These are phyloP conservation scores for Microcyclosporella mali DNA, from an alignment of 2,329 filamentous ascomycete species.

Conservation along the genomic window DNA sequence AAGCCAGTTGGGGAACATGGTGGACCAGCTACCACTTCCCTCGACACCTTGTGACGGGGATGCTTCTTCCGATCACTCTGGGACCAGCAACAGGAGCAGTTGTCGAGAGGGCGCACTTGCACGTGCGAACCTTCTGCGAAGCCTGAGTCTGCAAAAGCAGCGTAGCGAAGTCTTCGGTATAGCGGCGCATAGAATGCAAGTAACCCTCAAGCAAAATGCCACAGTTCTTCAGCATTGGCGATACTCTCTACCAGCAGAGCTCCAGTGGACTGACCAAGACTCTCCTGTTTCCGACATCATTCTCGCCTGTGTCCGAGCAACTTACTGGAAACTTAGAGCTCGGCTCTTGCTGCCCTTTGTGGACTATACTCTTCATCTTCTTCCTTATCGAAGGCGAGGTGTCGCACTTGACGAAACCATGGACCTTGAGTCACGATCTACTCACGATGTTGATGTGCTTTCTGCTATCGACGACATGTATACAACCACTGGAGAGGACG, in stretches of 20 bases:
- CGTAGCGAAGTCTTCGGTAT: neutral
- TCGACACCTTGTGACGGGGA: neutral
- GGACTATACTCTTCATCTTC: conserved; percentile 49
- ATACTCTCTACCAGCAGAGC: conserved; percentile 37
- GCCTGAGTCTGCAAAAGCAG: too few species aligned
- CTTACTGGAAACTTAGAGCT: conserved; percentile 83
- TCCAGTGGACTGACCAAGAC: conserved; percentile 62
- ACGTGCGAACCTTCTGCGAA: too few species aligned
- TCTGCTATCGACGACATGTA: conserved; percentile 13
- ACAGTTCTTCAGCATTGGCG: conserved; percentile 45
- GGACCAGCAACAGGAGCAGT: neutral
- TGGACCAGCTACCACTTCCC: conserved; percentile 53
- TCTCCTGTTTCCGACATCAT: conserved; percentile 67
- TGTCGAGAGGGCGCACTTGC: neutral
- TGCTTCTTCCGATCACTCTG: neutral
- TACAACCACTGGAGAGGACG: conserved; percentile 7
- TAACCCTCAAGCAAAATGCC: conserved; percentile 19
- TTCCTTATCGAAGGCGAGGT: conserved; percentile 17
- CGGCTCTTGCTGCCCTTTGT: conserved; percentile 77
- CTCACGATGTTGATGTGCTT: conserved; percentile 14
- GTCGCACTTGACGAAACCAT: conserved; percentile 11
- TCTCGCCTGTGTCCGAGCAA: conserved; percentile 74
- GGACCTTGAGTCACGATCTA: conserved; percentile 7
- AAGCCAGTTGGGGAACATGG: conserved; percentile 52
- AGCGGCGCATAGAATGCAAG: neutral